Conservation (phyloP, 192 early-diverging fungal genomes). For the Radiomyces spectabilis region DNA sequence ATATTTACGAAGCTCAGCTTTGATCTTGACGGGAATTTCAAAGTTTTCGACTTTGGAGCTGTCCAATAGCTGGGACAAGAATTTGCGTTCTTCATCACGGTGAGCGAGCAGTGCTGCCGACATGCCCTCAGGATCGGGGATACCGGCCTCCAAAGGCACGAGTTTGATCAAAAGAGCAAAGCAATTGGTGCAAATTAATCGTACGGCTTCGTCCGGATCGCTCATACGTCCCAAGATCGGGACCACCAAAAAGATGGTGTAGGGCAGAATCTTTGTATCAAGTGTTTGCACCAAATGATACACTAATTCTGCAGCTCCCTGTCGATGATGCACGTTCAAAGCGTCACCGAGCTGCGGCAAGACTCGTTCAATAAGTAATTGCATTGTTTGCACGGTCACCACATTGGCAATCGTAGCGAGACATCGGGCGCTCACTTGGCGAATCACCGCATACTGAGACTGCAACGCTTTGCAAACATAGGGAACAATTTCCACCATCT, state of each 20-base stretch:
- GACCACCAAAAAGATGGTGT: constrained; percentile 96
- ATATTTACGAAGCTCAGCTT: constrained; percentile 89
- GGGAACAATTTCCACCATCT: constrained; percentile 53
- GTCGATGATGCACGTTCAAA: constrained; percentile 57
- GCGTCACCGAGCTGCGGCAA: constrained; percentile 76
- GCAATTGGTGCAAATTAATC: constrained; percentile 84
- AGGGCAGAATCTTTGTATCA: constrained; percentile 81
- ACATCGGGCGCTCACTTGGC: constrained; percentile 71
- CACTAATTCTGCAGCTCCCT: constrained; percentile 80
- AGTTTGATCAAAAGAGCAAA: constrained; percentile 96
- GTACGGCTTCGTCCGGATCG: constrained; percentile 84
- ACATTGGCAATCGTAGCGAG: constrained; percentile 66
- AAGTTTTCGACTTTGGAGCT: constrained; percentile 82
- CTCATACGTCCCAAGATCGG: constrained; percentile 96
- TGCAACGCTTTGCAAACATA: constrained; percentile 57
- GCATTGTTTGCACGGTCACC: constrained; percentile 69
- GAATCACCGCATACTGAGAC: constrained; percentile 64
- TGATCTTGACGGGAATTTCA: constrained; percentile 81
- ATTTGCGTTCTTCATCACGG: constrained; percentile 85
- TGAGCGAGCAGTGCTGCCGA: constrained; percentile 66
- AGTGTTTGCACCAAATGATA: constrained; percentile 74
- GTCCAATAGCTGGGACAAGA: constrained; percentile 91
- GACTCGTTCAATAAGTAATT: constrained; percentile 65
- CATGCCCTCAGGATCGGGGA: constrained; percentile 90
- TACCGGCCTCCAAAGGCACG: constrained; percentile 89